Conservation (phyloP, 2,329 filamentous ascomycete species). For the Purpureocillium lavendulum region DNA sequence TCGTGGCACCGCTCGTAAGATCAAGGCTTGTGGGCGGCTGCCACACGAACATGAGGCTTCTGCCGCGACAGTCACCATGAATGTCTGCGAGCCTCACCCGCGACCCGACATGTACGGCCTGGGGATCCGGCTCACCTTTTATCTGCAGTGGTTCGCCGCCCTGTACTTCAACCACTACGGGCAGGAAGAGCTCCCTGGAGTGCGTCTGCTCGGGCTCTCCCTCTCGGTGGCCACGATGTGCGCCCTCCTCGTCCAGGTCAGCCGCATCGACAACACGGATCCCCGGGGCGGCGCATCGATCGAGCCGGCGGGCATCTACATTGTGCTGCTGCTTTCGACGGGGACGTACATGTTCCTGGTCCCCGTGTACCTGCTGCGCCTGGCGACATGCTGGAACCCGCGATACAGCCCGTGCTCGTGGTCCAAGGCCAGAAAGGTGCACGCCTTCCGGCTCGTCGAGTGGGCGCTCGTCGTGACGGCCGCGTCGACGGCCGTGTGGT, state of each 20-base stretch:
- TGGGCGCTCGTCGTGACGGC: constrained; percentile 17
- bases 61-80: neutral
- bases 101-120: constrained; percentile 4
- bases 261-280: constrained; percentile 1
- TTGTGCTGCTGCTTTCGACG: constrained; percentile 20
- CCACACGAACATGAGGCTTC: too few species aligned
- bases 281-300: constrained; percentile 4
- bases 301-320: constrained; percentile 21
- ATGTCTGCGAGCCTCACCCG: neutral
- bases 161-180: constrained; percentile 22
- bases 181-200: constrained; percentile 15
- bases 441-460: constrained; percentile 15
- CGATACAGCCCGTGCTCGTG: constrained; percentile 20
- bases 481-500: constrained; percentile 23
- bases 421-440: constrained; percentile 15
- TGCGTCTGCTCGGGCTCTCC: constrained; percentile 23
- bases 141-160: constrained; percentile 24
- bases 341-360: constrained; percentile 22
- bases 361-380: constrained; percentile 23
- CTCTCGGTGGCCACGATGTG: constrained; percentile 18
- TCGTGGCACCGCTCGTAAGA: too few species aligned
- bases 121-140: constrained; percentile 5
- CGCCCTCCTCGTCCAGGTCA: constrained; percentile 18
- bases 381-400: constrained; percentile 19
- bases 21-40: too few species aligned